phyloP scores from a whole-genome alignment of 2,329 filamentous ascomycete species.

The Pseudopithomyces maydicus region DNA sequence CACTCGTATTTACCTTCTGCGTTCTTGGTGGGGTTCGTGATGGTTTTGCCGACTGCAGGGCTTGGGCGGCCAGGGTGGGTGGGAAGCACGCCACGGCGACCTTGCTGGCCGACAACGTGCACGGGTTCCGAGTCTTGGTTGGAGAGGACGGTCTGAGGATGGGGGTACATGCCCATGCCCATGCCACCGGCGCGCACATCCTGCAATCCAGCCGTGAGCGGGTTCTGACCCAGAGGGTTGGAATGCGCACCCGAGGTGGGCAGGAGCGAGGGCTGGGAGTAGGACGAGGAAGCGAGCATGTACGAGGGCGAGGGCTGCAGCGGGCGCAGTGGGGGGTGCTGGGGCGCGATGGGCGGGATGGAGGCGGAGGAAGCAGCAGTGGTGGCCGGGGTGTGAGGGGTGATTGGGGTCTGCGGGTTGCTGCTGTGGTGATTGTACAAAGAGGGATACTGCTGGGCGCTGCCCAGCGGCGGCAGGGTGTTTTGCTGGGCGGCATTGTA shows the following conservation, averaged over 20 bases:
- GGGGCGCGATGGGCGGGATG: constrained; percentile 39
- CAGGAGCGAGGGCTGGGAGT: constrained; percentile 41
- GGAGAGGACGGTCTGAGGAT: constrained; percentile 39
- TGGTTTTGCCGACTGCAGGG: constrained; percentile 78
- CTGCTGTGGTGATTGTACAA: constrained; percentile 41
- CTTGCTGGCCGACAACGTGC: constrained; percentile 94
- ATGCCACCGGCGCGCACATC: constrained; percentile 49
- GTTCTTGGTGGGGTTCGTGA: constrained; percentile 89
- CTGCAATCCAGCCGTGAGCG: constrained; percentile 39
- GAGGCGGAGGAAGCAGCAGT: constrained; percentile 34
- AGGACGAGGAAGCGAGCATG: constrained; percentile 39
- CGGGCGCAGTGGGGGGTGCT: constrained; percentile 44
- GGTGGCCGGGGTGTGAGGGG: constrained; percentile 43
- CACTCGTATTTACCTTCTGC: constrained; percentile 98
- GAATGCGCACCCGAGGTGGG: constrained; percentile 41
- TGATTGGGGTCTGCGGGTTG: constrained; percentile 46
- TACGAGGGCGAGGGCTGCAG: constrained; percentile 46
- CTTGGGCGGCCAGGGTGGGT: constrained; percentile 86
- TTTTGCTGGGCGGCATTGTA: constrained; percentile 34
- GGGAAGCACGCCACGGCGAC: constrained; percentile 86
- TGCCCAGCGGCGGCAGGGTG: constrained; percentile 41
- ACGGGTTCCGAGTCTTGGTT: constrained; percentile 67
- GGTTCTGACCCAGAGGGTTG: constrained; percentile 35
- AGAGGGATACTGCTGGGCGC: constrained; percentile 33
- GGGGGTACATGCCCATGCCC: constrained; percentile 40